Base-by-base conservation (phyloP, 331 rosid genomes). In the Malus hybrid region DNA sequence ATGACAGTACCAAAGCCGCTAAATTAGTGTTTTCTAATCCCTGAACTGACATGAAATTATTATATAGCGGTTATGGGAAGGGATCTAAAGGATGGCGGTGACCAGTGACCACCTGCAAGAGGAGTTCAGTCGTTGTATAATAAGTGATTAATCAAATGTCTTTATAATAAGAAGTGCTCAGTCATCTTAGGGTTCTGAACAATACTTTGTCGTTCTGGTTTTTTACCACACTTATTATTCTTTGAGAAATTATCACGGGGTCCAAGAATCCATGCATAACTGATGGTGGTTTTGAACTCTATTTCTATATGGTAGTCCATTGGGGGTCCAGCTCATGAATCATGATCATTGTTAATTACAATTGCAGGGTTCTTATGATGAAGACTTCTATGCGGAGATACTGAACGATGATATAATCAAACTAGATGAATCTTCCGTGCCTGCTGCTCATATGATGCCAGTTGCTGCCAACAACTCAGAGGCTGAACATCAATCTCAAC, bases 401-500 rank as follows among this genome's bases (percentile, higher is more conserved):
- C 85, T 91, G n/a, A 91, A 89, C 44, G 84, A 91, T 59, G 97
- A 91, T 83, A 91, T 91, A 42, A 84, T 91, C 68, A 80, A 85
- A 39, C 82, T 91, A 18, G 97, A 91, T 14, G 96, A 91, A 71
- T 75, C 91, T 16, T 79, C 81, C 28, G 57, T 59, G 9, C 50
- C 70, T 32, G n/a, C 66, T 68, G 61, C 70, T 36, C 22, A 63
- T 69, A 29, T 29, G n/a, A 12, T 13, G 6, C 80, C 74, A 2
- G 68, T 62, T 32, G 29, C n/a, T 31, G 11, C 20, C 15, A n/a
- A 24, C 57, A 44, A 16, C 54, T 46, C n/a, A 3, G 83, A 75
- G 73, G 81, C 56, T 29, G 82, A 76, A 72, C 74, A 75, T 44
- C 68, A 65, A 77, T 34, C 66, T 50, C 77, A 78, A 70, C 78